These are phyloP conservation scores for Fusarium kyushuense DNA, from an alignment of 2,329 filamentous ascomycete species.

Conservation along the genomic window DNA sequence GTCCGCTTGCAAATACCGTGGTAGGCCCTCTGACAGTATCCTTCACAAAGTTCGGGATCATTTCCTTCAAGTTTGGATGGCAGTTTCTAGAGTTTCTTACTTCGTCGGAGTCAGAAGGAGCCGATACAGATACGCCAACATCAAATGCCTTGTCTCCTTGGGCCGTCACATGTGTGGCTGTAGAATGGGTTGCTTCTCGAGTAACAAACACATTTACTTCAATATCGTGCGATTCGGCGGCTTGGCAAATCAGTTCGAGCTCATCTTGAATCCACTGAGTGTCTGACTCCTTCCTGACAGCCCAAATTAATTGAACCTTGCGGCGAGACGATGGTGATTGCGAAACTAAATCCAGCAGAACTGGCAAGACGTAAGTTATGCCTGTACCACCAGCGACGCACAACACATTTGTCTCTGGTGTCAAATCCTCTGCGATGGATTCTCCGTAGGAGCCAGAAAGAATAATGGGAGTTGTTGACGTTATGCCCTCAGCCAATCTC, in stretches of 20 bases:
- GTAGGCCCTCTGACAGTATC: background rate
- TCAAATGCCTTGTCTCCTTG: accelerated
- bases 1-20: background rate
- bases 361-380: background rate
- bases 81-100: no score
- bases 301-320: background rate
- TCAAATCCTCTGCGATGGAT: background rate
- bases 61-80: background rate
- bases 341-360: background rate
- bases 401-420: background rate
- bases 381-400: conserved; percentile 1
- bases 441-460: background rate
- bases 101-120: background rate
- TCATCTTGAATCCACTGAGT: background rate
- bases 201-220: background rate
- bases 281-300: background rate
- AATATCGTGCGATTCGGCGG: background rate
- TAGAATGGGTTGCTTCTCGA: background rate
- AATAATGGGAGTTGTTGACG: background rate
- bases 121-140: accelerated
- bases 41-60: background rate
- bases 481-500: accelerated
- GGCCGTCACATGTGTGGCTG: accelerated
- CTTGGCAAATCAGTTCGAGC: background rate
- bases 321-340: accelerated